These are phyloP conservation scores for Cutaneotrichosporon dermatis DNA, from an alignment of 1,284 basidiomycete species.

Conservation along the genomic window DNA sequence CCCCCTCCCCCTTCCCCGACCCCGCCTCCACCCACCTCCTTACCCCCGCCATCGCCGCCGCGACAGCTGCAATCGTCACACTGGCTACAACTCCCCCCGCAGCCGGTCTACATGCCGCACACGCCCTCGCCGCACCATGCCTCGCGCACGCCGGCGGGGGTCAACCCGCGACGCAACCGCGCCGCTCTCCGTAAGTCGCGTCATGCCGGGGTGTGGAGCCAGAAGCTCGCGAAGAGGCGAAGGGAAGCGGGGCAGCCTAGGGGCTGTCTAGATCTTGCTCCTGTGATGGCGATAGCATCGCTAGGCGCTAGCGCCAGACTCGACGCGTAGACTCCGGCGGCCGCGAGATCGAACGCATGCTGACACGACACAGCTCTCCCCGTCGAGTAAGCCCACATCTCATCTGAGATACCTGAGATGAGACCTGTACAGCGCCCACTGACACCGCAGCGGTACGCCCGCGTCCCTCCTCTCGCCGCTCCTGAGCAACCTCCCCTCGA, in stretches of 20 bases:
- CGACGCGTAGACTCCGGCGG: not conserved
- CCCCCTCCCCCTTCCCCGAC: too few species aligned
- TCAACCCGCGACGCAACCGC: not conserved
- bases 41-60: too few species aligned
- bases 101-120: not conserved
- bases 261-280: too few species aligned
- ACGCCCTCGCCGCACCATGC: slow-evolving; percentile 7
- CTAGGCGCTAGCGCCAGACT: too few species aligned
- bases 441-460: slow-evolving; percentile 18
- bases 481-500: slow-evolving; percentile 28
- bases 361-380: slow-evolving; percentile 8
- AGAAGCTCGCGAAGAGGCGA: too few species aligned
- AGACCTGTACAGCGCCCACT: too few species aligned
- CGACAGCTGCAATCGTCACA: too few species aligned
- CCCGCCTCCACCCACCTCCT: too few species aligned
- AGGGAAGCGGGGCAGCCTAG: too few species aligned
- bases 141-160: slow-evolving; percentile 2
- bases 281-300: too few species aligned
- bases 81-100: too few species aligned
- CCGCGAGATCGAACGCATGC: not conserved
- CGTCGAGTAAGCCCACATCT: slow-evolving; percentile 7
- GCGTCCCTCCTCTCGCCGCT: slow-evolving; percentile 28
- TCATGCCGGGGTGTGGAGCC: too few species aligned
- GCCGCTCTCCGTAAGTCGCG: slow-evolving; percentile 3
- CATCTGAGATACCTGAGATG: not conserved